phyloP scores from a whole-genome alignment of 441 rosid species.

The Macaranga tanarius region DNA sequence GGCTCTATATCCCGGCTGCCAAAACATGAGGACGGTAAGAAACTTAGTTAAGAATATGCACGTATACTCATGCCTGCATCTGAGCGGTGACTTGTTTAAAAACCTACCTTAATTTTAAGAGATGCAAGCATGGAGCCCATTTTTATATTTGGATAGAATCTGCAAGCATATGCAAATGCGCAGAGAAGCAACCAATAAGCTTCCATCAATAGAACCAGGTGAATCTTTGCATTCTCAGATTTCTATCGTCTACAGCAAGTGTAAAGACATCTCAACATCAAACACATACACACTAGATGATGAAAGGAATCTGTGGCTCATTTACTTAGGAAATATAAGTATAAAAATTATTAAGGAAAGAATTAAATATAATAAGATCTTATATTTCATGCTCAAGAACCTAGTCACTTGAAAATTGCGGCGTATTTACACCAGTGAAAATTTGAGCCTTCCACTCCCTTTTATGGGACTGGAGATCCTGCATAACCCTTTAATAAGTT shows the following conservation, averaged over 20 bases:
- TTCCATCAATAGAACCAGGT: neutral
- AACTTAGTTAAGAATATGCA: neutral
- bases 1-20: neutral
- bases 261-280: too few relatives aligned
- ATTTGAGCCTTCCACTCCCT: too few relatives aligned
- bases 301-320: too few relatives aligned
- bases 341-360: too few relatives aligned
- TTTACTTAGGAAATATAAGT: too few relatives aligned
- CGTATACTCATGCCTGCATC: neutral
- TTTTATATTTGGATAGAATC: slow-evolving; percentile 5
- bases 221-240: neutral
- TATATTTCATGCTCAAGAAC: too few relatives aligned
- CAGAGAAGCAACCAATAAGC: neutral
- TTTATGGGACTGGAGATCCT: too few relatives aligned
- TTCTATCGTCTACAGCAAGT: neutral
- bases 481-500: too few relatives aligned
- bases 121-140: neutral
- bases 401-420: too few relatives aligned
- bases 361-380: too few relatives aligned
- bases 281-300: too few relatives aligned
- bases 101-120: neutral
- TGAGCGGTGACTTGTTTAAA: neutral
- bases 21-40: neutral
- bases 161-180: neutral
- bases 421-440: too few relatives aligned